Percentiles rank a stretch among this genome's conserved stretches.
phyloP scores from a whole-genome alignment of 2,329 filamentous ascomycete species.

The Fusarium ramigenum region DNA sequence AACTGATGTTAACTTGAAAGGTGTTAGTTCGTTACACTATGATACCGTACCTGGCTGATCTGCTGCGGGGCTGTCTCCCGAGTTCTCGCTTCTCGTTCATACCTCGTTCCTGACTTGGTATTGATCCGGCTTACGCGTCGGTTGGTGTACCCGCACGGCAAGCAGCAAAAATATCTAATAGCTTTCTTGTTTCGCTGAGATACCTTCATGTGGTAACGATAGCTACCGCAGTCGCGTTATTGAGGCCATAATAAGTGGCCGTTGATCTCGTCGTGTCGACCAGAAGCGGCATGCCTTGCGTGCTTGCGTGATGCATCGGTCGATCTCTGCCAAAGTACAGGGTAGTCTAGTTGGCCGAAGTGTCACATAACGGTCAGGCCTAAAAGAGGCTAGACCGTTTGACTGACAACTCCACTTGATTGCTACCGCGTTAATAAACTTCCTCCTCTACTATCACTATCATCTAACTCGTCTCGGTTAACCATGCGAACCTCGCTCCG shows the following conservation, averaged over 20 bases:
- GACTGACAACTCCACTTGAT: constrained; percentile 3
- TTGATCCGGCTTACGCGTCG: no score
- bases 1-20: not conserved
- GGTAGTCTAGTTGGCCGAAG: not conserved
- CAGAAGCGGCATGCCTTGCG: not conserved
- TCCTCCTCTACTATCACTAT: constrained; percentile 6
- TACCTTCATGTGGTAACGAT: not conserved
- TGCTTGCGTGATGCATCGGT: not conserved
- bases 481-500: constrained; percentile 65
- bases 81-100: not conserved
- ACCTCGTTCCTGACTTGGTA: not conserved
- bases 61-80: not conserved
- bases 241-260: rapidly evolving
- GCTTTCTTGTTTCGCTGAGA: not conserved
- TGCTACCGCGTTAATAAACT: constrained; percentile 12
- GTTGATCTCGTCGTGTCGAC: not conserved
- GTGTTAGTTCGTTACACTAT: not conserved
- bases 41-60: not conserved
- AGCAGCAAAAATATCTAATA: no score
- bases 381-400: not conserved
- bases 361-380: not conserved
- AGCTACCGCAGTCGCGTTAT: rapidly evolving
- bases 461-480: constrained; percentile 12
- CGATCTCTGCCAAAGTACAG: not conserved
- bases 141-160: not conserved